Base-by-base conservation (phyloP, 2,329 filamentous ascomycete species). In the Lasiodiplodia theobromae region DNA sequence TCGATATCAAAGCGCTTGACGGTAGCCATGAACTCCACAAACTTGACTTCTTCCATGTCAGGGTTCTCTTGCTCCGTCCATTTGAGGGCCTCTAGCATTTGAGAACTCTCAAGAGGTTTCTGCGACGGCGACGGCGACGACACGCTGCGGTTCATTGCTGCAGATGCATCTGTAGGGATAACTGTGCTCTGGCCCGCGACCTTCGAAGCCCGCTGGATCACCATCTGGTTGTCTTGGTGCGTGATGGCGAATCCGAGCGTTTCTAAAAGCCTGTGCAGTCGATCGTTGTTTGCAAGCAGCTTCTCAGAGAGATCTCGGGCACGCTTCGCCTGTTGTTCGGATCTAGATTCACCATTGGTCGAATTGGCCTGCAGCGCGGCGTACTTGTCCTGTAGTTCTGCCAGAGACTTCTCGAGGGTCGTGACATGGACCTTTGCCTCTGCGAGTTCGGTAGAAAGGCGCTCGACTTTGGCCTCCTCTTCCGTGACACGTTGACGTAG, bases 221-320 rank as follows among this genome's bases (percentile, higher is more conserved):
- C 81, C 87, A 97, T 93, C 16, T 85, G 85, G 25, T 88, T 88
- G 51, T 91, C 89, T 71, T 93, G 89, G 40, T 93, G 89, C 2
- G 89, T 88, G 18, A 98, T 87, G 0, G 91, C 89, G 76, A 96
- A 97, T 14, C 95, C 95, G 4, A 98, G 85, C 37, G 93, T 88
- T 76, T 98, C 94, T 0, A 99, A 85, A 58, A 99, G 88, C 64
- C 91, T 89, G 69, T 88, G 87, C n/a, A 97, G 84, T 28, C 93
- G 90, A 73, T 96, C 92, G 71, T 96, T 94, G 70, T 97, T 92
- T 1, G 89, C 86, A 77, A 93, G 96, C 4, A 97, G 84, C 68
- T 90, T 89, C 74, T 94, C 91, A 1, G 94, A 96, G 14, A 98
- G 83, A 71, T 97, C 93, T 77, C 92, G 93, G 5, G 93, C 90